Evolutionary conservation across 2,329 filamentous ascomycete species (phyloP).

Genomic region (Diaporthe australafricana): DNA sequence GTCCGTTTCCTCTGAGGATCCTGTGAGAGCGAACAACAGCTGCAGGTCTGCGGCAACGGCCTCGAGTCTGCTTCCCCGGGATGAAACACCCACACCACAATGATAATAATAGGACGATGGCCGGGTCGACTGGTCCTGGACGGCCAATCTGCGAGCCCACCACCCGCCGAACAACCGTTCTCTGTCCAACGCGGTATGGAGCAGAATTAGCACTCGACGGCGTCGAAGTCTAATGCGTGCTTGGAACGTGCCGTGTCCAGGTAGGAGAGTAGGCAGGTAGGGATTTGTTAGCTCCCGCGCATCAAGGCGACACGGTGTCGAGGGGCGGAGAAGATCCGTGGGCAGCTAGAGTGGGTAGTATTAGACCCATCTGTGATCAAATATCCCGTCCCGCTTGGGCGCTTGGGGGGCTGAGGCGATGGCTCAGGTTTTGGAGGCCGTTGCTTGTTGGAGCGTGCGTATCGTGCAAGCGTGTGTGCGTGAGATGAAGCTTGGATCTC

Average conservation of each 20-base stretch:
- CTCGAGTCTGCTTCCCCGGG: neutral
- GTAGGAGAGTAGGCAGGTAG: neutral
- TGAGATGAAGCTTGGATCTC: neutral
- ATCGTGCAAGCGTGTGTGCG: neutral
- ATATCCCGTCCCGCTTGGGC: conserved; percentile 4
- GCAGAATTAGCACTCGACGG: neutral
- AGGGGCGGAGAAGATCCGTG: conserved; percentile 23
- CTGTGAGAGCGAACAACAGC: neutral
- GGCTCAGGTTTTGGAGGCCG: neutral
- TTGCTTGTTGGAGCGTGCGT: neutral
- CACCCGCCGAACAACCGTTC: neutral
- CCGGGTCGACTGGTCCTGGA: neutral
- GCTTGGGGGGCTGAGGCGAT: conserved; percentile 16
- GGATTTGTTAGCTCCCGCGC: conserved; percentile 15
- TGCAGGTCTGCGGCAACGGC: conserved; percentile 12
- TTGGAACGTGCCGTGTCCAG: neutral
- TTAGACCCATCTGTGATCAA: conserved; percentile 1
- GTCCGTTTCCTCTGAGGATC: neutral
- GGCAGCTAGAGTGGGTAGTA: neutral
- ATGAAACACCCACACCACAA: neutral
- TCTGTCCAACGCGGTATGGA: neutral
- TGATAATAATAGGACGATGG: conserved; percentile 15
- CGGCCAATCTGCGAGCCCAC: conserved; percentile 1
- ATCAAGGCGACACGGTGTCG: neutral
- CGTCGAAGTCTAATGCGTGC: neutral